phyloP scores from a whole-genome alignment of 2,329 filamentous ascomycete genomes.

The Fusarium aywerte region DNA sequence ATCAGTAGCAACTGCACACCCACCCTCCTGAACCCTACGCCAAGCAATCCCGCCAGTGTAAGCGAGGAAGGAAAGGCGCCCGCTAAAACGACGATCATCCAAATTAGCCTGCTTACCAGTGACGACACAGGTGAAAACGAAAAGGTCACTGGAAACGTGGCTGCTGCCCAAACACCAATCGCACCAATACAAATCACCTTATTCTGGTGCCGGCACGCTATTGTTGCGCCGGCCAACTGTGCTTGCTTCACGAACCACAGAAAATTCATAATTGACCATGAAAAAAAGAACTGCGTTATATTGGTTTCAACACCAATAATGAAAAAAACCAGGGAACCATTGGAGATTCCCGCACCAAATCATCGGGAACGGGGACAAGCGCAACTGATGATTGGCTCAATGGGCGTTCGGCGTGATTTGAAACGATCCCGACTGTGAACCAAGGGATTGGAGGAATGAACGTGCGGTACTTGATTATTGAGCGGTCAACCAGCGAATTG shows the following conservation, averaged over 20 bases:
- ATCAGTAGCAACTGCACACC: conserved; percentile 35
- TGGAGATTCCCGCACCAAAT: not conserved
- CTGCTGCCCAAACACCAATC: conserved; percentile 32
- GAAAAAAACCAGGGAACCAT: not conserved
- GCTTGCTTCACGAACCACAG: conserved; percentile 31
- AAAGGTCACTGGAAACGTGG: conserved; percentile 29
- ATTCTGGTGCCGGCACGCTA: conserved; percentile 36
- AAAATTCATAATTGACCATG: conserved; percentile 1
- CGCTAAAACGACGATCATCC: conserved; percentile 48
- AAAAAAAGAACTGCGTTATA: not conserved
- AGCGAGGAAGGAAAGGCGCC: conserved; percentile 48
- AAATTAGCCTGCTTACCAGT: conserved; percentile 45
- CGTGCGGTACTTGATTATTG: not conserved
- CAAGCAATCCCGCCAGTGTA: conserved; percentile 44
- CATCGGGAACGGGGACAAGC: not conserved
- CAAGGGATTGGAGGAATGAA: conserved; percentile 20
- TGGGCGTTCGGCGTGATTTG: conserved; percentile 7
- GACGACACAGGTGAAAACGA: conserved; percentile 34
- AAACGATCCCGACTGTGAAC: conserved; percentile 16
- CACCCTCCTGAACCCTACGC: conserved; percentile 34
- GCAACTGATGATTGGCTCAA: not conserved
- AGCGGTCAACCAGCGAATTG: not conserved
- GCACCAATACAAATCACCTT: conserved; percentile 29
- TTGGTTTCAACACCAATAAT: too few relatives aligned
- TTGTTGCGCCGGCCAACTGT: conserved; percentile 14